phyloP scores from a whole-genome alignment of 352 stramenopile species.

The Globisporangium splendens region DNA sequence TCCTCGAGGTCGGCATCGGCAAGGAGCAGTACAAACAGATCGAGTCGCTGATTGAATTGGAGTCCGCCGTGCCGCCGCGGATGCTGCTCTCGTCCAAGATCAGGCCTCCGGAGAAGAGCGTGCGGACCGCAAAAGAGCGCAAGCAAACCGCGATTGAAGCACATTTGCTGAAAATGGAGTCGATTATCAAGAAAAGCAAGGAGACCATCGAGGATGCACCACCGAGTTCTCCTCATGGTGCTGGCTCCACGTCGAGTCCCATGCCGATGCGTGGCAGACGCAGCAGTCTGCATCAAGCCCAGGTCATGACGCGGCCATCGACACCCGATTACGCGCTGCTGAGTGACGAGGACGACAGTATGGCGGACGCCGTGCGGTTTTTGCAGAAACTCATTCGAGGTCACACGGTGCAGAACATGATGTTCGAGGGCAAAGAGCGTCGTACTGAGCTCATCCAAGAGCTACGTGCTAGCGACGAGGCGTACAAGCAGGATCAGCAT shows the following conservation, averaged over 20 bases:
- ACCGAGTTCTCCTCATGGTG: not conserved
- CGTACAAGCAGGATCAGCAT: conserved; percentile 11
- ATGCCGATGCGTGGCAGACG: conserved; percentile 19
- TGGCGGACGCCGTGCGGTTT: conserved; percentile 67
- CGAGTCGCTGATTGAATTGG: conserved; percentile 57
- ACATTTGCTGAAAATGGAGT: conserved; percentile 87
- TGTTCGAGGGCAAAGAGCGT: conserved; percentile 90
- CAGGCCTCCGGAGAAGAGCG: conserved; percentile 46
- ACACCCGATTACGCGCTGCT: conserved; percentile 66
- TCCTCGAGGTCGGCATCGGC: conserved; percentile 56
- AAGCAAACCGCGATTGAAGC: conserved; percentile 71
- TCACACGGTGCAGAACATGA: conserved; percentile 91
- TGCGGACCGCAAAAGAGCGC: conserved; percentile 70
- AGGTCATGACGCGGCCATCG: conserved; percentile 59
- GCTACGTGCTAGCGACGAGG: conserved; percentile 73
- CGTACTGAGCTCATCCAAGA: conserved; percentile 87
- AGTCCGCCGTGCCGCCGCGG: conserved; percentile 43
- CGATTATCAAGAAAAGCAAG: conserved; percentile 75
- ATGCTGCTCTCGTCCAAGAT: conserved; percentile 51
- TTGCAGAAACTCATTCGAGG: conserved; percentile 88
- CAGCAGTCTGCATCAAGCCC: conserved; percentile 36
- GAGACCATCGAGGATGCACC: conserved; percentile 11
- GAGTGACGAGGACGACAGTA: conserved; percentile 41
- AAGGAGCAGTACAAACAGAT: conserved; percentile 50
- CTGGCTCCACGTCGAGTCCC: not conserved